phyloP scores from a whole-genome alignment of 352 stramenopile species.

The Globisporangium solare region DNA sequence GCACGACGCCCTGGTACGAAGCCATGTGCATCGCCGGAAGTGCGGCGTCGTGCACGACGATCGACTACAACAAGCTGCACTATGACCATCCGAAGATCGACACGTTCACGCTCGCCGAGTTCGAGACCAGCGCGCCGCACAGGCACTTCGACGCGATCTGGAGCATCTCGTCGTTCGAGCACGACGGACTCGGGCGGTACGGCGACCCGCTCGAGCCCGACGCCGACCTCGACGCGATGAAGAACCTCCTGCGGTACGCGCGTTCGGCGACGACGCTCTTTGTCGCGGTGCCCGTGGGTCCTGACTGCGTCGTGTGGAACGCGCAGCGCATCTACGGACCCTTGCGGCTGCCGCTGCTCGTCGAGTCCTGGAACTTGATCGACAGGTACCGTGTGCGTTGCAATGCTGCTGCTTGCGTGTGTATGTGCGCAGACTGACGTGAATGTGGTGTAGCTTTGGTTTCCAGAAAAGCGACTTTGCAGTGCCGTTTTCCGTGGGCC shows the following conservation, averaged over 20 bases:
- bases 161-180: conserved; percentile 46
- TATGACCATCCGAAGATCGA: conserved; percentile 29
- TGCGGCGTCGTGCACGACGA: conserved; percentile 31
- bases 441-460: conserved; percentile 13
- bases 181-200: conserved; percentile 69
- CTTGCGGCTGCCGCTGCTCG: conserved; percentile 39
- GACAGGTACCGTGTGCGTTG: conserved; percentile 14
- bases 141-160: conserved; percentile 30
- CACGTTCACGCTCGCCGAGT: conserved; percentile 33
- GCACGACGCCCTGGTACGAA: conserved; percentile 36
- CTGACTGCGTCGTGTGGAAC: conserved; percentile 52
- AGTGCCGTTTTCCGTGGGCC: conserved; percentile 22
- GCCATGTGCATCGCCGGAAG: conserved; percentile 26
- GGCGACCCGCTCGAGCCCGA: conserved; percentile 53
- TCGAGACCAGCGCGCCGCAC: conserved; percentile 11
- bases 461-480: conserved; percentile 30
- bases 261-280: conserved; percentile 21
- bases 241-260: conserved; percentile 20
- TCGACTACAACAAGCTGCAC: conserved; percentile 29
- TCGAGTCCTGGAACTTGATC: conserved; percentile 33
- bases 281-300: conserved; percentile 41
- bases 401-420: not conserved
- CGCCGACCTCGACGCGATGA: conserved; percentile 53
- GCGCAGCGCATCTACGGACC: conserved; percentile 48
- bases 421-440: not conserved